These are phyloP conservation scores for Lophiotrema nucula DNA, from an alignment of 495 filamentous ascomycete species.

Conservation along the genomic window DNA sequence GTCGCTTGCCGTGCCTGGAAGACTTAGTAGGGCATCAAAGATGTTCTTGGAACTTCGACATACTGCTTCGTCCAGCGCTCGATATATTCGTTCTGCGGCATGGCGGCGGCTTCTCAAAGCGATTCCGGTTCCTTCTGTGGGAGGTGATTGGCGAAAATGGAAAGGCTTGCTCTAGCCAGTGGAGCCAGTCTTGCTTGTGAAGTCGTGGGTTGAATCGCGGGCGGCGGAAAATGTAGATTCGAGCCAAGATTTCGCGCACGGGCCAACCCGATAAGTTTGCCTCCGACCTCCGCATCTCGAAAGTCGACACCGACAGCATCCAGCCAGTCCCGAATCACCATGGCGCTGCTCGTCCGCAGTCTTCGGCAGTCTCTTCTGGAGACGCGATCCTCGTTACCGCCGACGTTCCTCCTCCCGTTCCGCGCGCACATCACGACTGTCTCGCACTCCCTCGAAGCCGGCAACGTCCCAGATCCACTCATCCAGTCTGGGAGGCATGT, in stretches of 20 bases:
- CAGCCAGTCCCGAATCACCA: conserved; percentile 3
- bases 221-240: no score
- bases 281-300: conserved; percentile 15
- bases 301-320: no score
- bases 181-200: no score
- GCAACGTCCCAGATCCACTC: conserved; percentile 35
- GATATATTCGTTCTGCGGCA: conserved; percentile 95
- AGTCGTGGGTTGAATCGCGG: no score
- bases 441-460: conserved; percentile 37
- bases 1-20: background rate
- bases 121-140: background rate
- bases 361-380: conserved; percentile 33
- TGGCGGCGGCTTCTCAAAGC: conserved; percentile 40
- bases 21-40: background rate
- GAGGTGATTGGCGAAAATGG: conserved; percentile 10
- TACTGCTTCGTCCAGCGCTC: conserved; percentile 83
- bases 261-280: no score
- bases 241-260: no score
- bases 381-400: conserved; percentile 37
- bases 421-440: conserved; percentile 41
- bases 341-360: conserved; percentile 21
- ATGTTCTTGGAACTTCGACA: conserved; percentile 49
- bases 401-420: conserved; percentile 42
- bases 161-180: no score
- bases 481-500: conserved; percentile 31